These are phyloP conservation scores for Schoenoplectus triqueter DNA, from an alignment of 202 grass and related monocot species.

Conservation along the genomic window DNA sequence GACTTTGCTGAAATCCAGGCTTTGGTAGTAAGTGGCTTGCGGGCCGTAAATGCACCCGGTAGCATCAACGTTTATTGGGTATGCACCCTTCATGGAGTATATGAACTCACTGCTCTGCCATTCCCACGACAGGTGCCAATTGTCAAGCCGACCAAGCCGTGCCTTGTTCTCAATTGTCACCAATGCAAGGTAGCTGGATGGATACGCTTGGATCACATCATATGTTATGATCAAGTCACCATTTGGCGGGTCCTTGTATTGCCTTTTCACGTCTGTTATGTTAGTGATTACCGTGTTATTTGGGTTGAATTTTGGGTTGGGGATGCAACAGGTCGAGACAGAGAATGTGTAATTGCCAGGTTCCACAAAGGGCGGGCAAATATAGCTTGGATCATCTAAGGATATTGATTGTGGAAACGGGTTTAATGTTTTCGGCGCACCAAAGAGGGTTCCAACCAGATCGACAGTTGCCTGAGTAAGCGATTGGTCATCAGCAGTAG, in stretches of 20 bases:
- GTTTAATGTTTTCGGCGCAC: conserved; percentile 30
- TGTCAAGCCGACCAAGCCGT: conserved; percentile 85
- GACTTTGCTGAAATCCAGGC: conserved; percentile 73
- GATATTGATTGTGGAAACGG: conserved; percentile 56
- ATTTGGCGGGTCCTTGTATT: conserved; percentile 57
- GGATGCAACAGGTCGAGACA: conserved; percentile 67
- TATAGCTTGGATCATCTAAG: conserved; percentile 59
- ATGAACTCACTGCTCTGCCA: conserved; percentile 91
- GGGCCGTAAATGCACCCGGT: conserved; percentile 67
- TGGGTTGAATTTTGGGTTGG: conserved; percentile 55
- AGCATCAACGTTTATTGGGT: conserved; percentile 59
- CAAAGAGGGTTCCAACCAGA: conserved; percentile 77
- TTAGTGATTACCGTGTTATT: conserved; percentile 59
- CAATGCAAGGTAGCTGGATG: conserved; percentile 78
- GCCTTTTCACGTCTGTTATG: conserved; percentile 56
- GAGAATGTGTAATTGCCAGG: not conserved
- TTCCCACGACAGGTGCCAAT: conserved; percentile 84
- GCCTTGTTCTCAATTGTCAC: conserved; percentile 89
- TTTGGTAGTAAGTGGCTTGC: conserved; percentile 58
- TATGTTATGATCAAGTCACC: conserved; percentile 91
- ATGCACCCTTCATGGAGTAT: conserved; percentile 69
- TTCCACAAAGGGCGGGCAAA: conserved; percentile 50
- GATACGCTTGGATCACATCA: conserved; percentile 71
- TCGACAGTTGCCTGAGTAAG: conserved; percentile 56
- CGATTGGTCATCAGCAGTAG: conserved; percentile 57